Percentiles rank a stretch among this genome's conserved stretches.
Evolutionary conservation across 805 yeast species (phyloP).

Genomic region (Lachancea nothofagi): DNA sequence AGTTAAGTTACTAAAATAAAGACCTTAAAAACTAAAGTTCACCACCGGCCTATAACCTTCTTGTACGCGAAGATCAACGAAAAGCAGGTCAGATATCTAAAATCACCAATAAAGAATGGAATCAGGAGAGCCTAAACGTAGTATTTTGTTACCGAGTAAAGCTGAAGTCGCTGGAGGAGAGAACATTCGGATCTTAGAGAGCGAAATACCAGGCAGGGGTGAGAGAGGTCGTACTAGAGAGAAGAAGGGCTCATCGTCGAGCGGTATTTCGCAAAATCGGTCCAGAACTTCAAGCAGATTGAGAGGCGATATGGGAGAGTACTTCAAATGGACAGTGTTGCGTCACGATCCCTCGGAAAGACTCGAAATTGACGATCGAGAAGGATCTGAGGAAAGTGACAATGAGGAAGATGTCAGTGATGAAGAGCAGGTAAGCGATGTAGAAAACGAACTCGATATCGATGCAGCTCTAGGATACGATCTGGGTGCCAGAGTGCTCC

Average conservation of each 20-base stretch:
- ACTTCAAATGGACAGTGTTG: constrained; percentile 58
- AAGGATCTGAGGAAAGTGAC: constrained; percentile 27
- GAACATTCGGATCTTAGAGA: constrained; percentile 11
- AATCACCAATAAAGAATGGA: constrained; percentile 4
- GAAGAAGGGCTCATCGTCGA: constrained; percentile 12
- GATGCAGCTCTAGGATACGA: constrained; percentile 31
- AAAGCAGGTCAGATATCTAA: too few species aligned
- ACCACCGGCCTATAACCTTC: too few species aligned
- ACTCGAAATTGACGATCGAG: constrained; percentile 29
- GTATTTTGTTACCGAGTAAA: constrained; percentile 9
- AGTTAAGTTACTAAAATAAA: too few species aligned
- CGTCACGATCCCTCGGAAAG: constrained; percentile 73
- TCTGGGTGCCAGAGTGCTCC: constrained; percentile 31
- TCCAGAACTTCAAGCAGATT: constrained; percentile 32
- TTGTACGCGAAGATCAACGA: too few species aligned
- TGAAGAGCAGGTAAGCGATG: constrained; percentile 37
- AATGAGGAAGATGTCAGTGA: constrained; percentile 45
- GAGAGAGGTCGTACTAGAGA: constrained; percentile 26
- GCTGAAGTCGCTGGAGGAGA: constrained; percentile 8
- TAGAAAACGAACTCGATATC: constrained; percentile 30
- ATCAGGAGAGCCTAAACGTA: constrained; percentile 8
- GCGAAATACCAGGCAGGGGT: constrained; percentile 19
- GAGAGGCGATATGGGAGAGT: constrained; percentile 32
- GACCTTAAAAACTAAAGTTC: too few species aligned
- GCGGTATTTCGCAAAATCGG: constrained; percentile 9